Evolutionary conservation across 1,284 basidiomycete species (phyloP).

Genomic region (Coriolopsis trogii): DNA sequence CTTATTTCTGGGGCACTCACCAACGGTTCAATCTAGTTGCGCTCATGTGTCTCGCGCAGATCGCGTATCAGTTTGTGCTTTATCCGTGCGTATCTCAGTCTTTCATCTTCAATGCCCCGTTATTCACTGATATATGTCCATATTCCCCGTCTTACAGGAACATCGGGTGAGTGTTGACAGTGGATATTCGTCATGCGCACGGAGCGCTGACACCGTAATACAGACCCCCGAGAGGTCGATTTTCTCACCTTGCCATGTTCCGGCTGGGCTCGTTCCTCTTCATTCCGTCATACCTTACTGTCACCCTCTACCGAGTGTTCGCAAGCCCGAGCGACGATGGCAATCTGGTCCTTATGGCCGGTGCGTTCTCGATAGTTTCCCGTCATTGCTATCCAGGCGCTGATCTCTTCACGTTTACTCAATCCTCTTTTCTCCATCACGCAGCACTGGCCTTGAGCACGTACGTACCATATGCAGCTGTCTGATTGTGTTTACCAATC

Average conservation of each 20-base stretch:
- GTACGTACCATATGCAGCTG: slow-evolving; percentile 44
- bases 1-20: too few species aligned
- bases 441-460: slow-evolving; percentile 71
- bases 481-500: neutral
- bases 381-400: too few species aligned
- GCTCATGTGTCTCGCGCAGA: slow-evolving; percentile 80
- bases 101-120: too few species aligned
- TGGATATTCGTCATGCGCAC: neutral
- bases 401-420: neutral
- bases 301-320: slow-evolving; percentile 69
- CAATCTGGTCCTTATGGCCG: slow-evolving; percentile 71
- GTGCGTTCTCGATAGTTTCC: slow-evolving; percentile 41
- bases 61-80: slow-evolving; percentile 82
- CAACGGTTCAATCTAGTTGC: too few species aligned
- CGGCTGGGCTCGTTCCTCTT: slow-evolving; percentile 76
- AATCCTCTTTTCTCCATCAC: too few species aligned
- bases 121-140: neutral
- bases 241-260: slow-evolving; percentile 86
- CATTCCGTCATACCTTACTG: slow-evolving; percentile 78
- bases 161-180: slow-evolving; percentile 16
- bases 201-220: neutral
- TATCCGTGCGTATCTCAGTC: slow-evolving; percentile 76
- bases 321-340: slow-evolving; percentile 63
- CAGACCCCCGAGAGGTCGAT: slow-evolving; percentile 73
- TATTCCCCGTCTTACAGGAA: slow-evolving; percentile 17